Percentiles rank a stretch among this genome's conserved stretches.
phyloP scores from a whole-genome alignment of 2,329 filamentous ascomycete species.

The Didymella keratinophila region DNA sequence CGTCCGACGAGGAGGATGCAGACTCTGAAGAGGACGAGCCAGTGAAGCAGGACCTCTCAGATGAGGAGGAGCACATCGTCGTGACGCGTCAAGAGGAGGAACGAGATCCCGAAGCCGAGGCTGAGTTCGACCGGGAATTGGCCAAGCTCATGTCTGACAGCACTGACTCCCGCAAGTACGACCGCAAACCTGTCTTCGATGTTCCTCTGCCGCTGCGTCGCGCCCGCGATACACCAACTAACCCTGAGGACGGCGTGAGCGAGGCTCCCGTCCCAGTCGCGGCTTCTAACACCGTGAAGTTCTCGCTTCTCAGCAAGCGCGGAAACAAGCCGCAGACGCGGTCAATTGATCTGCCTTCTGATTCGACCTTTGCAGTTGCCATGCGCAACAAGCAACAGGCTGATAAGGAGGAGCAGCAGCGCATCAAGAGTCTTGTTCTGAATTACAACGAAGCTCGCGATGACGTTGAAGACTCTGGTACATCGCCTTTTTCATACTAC shows the following conservation, averaged over 20 bases:
- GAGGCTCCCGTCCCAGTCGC: slow-evolving; percentile 51
- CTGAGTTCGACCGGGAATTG: slow-evolving; percentile 97
- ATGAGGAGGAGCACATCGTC: slow-evolving; percentile 86
- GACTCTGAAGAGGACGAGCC: slow-evolving; percentile 57
- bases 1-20: slow-evolving; percentile 63
- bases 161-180: slow-evolving; percentile 92
- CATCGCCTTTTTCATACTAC: slow-evolving; percentile 55
- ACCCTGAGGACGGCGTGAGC: slow-evolving; percentile 51
- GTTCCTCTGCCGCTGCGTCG: slow-evolving; percentile 93
- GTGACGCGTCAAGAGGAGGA: slow-evolving; percentile 91
- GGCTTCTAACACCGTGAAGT: slow-evolving; percentile 79
- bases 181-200: slow-evolving; percentile 93
- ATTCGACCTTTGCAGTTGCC: slow-evolving; percentile 93
- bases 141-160: slow-evolving; percentile 99
- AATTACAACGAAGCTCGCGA: slow-evolving; percentile 90
- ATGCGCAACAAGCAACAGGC: slow-evolving; percentile 97
- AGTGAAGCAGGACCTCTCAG: slow-evolving; percentile 64
- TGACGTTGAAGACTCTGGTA: slow-evolving; percentile 77
- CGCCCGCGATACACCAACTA: slow-evolving; percentile 63
- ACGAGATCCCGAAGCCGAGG: slow-evolving; percentile 90
- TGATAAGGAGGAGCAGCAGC: slow-evolving; percentile 94
- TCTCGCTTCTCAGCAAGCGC: slow-evolving; percentile 92
- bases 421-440: slow-evolving; percentile 96
- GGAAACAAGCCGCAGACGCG: slow-evolving; percentile 96
- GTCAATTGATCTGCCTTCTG: slow-evolving; percentile 85